These are phyloP conservation scores for Penstemon eatonii DNA, from an alignment of 257 asterid genomes.

Conservation along the genomic window DNA sequence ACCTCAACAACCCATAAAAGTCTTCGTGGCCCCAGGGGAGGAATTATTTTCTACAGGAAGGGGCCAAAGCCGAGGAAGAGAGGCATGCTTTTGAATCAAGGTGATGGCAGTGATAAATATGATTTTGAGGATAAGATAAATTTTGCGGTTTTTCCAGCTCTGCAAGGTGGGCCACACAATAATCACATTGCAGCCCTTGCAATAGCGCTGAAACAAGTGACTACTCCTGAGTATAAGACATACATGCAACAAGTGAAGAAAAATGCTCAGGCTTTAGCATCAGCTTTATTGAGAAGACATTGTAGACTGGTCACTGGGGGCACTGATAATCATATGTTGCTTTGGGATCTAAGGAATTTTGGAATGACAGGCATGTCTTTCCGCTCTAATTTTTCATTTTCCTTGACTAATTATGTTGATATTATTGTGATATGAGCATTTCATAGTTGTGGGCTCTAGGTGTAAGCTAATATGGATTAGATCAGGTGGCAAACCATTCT, in stretches of 20 bases:
- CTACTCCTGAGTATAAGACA: constrained; percentile 67
- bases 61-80: constrained; percentile 77
- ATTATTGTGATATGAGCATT: neutral
- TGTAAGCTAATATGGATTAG: neutral
- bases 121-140: constrained; percentile 90
- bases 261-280: constrained; percentile 76
- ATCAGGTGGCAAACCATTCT: neutral
- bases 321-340: constrained; percentile 76
- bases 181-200: constrained; percentile 91
- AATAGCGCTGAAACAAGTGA: constrained; percentile 82
- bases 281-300: constrained; percentile 61
- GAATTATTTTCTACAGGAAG: constrained; percentile 81
- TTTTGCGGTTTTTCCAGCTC: constrained; percentile 84
- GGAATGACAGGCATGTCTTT: constrained; percentile 68
- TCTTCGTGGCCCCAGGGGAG: constrained; percentile 94
- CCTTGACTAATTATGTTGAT: neutral
- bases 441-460: neutral
- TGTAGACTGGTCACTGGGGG: constrained; percentile 85
- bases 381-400: constrained; percentile 3
- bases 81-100: constrained; percentile 71
- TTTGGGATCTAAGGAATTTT: constrained; percentile 82
- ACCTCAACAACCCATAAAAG: constrained; percentile 93
- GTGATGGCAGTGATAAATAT: constrained; percentile 67
- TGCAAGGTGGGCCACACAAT: constrained; percentile 95
- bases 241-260: constrained; percentile 87